phyloP scores from a whole-genome alignment of 129 eudicot genomes.

The Ambrosia trifida region DNA sequence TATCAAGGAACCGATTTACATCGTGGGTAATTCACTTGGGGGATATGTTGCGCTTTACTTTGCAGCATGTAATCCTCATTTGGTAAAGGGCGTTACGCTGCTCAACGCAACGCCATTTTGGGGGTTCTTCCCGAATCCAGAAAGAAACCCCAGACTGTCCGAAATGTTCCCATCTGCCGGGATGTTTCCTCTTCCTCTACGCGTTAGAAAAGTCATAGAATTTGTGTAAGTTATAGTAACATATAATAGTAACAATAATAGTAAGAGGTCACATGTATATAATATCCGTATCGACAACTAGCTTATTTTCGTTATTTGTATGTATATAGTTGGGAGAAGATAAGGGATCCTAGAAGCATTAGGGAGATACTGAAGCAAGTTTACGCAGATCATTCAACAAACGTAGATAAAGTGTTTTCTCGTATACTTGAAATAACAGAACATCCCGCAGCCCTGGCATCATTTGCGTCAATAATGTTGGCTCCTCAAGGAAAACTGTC shows the following conservation, averaged over 20 bases:
- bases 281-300: background rate
- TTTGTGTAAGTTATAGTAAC: conserved; percentile 56
- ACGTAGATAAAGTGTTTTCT: conserved; percentile 81
- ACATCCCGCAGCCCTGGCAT: conserved; percentile 97
- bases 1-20: conserved; percentile 88
- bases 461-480: conserved; percentile 90
- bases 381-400: conserved; percentile 86
- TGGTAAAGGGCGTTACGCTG: conserved; percentile 90
- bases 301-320: background rate
- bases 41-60: conserved; percentile 90
- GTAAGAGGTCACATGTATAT: background rate
- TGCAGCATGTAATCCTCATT: conserved; percentile 73
- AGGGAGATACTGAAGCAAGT: conserved; percentile 82
- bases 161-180: conserved; percentile 87
- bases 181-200: conserved; percentile 82
- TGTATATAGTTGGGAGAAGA: conserved; percentile 77
- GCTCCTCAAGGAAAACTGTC: conserved; percentile 81
- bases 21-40: conserved; percentile 96
- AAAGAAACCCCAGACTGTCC: conserved; percentile 70
- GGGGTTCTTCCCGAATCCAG: conserved; percentile 95
- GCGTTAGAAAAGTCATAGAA: conserved; percentile 59
- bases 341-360: conserved; percentile 83
- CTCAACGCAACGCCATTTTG: conserved; percentile 98
- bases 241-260: background rate
- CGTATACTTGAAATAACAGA: conserved; percentile 67